phyloP scores from a whole-genome alignment of 2,329 filamentous ascomycete genomes.

The Xylaria sp. region DNA sequence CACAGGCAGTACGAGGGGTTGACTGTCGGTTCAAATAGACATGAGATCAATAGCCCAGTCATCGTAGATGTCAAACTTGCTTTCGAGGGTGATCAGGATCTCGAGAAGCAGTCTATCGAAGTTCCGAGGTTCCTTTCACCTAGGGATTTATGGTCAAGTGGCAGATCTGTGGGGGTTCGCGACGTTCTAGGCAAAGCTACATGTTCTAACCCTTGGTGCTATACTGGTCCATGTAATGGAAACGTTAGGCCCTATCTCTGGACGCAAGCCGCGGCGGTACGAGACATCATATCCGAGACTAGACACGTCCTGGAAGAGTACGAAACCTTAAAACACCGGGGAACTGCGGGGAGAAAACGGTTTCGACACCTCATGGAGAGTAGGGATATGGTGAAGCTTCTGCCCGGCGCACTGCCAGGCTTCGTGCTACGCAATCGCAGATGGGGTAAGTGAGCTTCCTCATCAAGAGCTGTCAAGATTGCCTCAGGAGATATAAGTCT shows the following conservation, averaged over 20 bases:
- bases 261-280: too few species aligned
- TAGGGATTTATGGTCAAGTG: too few species aligned
- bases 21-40: neutral
- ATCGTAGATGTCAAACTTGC: neutral
- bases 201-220: neutral
- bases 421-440: neutral
- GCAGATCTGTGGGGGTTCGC: too few species aligned
- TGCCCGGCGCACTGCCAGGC: neutral
- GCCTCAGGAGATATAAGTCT: fast-evolving
- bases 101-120: neutral
- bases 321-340: neutral
- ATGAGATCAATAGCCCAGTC: slow-evolving; percentile 1
- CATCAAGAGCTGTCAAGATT: neutral
- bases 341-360: neutral
- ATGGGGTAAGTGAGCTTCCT: neutral
- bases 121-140: too few species aligned
- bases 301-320: neutral
- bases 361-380: neutral
- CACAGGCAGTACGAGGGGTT: slow-evolving; percentile 3
- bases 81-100: neutral
- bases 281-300: too few species aligned
- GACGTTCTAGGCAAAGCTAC: too few species aligned
- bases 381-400: neutral
- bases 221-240: neutral
- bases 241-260: too few species aligned